Evolutionary conservation across 129 eudicot genomes (phyloP).

Genomic region (Escallonia herrerae): DNA sequence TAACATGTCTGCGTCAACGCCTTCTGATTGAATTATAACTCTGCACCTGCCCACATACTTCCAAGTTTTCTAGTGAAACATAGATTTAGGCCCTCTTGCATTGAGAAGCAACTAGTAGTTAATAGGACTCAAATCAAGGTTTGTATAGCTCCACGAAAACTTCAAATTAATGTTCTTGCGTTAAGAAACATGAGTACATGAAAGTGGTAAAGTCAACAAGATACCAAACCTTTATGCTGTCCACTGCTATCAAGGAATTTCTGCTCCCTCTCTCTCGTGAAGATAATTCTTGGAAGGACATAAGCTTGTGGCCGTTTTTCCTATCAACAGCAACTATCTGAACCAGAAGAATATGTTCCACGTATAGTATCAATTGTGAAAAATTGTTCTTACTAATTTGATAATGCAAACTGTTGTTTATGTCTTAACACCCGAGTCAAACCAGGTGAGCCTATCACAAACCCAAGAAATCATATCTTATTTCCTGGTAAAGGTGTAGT

Average conservation of each 20-base stretch:
- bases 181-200: neutral
- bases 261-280: constrained; percentile 92
- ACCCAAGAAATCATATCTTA: neutral
- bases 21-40: no score
- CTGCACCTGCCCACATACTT: no score
- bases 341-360: constrained; percentile 6
- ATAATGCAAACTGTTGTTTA: neutral
- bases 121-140: neutral
- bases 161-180: neutral
- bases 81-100: no score
- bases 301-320: constrained; percentile 59
- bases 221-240: constrained; percentile 61
- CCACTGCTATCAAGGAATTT: constrained; percentile 56
- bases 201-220: neutral
- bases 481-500: neutral
- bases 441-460: neutral
- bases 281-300: constrained; percentile 94
- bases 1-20: no score
- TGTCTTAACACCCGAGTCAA: constrained; percentile 2
- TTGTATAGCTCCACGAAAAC: neutral
- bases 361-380: constrained; percentile 1
- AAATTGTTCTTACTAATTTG: neutral
- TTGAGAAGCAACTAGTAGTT: no score
- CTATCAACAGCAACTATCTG: constrained; percentile 96
- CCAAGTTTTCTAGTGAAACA: neutral